Percentiles rank a stretch among this genome's conserved stretches.
These are phyloP conservation scores for Trichoderma afroharzianum DNA, from an alignment of 2,329 filamentous ascomycete genomes.

Conservation along the genomic window DNA sequence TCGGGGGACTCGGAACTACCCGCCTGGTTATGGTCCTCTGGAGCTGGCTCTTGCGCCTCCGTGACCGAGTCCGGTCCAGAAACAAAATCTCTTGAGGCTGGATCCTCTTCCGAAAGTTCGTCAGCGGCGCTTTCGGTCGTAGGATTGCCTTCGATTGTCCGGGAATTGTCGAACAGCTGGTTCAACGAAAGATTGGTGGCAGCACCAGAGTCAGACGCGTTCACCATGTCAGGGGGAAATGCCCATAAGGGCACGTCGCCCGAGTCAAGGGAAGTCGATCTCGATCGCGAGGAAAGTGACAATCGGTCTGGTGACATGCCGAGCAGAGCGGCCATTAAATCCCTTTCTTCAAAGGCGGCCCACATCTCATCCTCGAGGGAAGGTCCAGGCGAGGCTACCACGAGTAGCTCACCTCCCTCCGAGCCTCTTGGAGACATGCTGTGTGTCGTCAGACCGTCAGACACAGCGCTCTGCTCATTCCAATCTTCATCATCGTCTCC, in stretches of 20 bases:
- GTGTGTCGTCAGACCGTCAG: not conserved
- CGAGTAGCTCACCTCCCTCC: not conserved
- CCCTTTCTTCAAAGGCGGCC: not conserved
- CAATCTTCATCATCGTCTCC: slow-evolving; percentile 11
- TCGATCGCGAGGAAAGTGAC: not conserved
- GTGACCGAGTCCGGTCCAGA: not conserved
- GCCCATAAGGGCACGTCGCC: slow-evolving; percentile 2
- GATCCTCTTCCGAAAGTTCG: not conserved
- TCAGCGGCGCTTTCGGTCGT: slow-evolving; percentile 10
- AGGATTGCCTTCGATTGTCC: slow-evolving; percentile 1
- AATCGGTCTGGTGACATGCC: not conserved
- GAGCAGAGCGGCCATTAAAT: slow-evolving; percentile 5
- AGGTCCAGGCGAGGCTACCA: not conserved
- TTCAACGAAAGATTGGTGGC: slow-evolving; percentile 15
- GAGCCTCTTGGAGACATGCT: not conserved
- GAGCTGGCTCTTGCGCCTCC: slow-evolving; percentile 15
- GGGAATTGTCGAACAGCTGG: slow-evolving; percentile 8
- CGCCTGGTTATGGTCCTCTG: slow-evolving; percentile 2
- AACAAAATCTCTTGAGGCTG: not conserved
- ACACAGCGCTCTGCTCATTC: not conserved
- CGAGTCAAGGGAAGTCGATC: slow-evolving; percentile 7
- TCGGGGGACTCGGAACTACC: slow-evolving; percentile 2
- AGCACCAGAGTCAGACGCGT: not conserved
- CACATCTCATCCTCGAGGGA: slow-evolving; percentile 9
- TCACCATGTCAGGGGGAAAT: slow-evolving; percentile 13